Conservation (phyloP, 2,329 filamentous ascomycete genomes). For the Cryphonectria radicalis region DNA sequence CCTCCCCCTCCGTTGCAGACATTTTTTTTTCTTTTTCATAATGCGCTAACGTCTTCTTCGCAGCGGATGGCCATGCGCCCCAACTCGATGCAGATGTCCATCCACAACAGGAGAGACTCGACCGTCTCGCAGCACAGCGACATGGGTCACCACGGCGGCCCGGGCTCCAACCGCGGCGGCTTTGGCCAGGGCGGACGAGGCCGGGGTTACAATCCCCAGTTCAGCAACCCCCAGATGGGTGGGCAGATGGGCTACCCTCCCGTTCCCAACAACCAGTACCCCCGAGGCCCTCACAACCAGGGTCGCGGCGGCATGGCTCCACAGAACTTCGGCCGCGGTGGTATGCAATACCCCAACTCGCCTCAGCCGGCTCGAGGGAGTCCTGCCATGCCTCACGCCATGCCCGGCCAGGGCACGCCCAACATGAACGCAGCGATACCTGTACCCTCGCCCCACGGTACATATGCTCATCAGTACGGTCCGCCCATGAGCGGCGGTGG, state of each 20-base stretch:
- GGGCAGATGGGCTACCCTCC: slow-evolving; percentile 52
- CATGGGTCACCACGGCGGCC: slow-evolving; percentile 63
- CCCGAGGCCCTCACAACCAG: slow-evolving; percentile 40
- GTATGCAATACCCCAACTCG: slow-evolving; percentile 64
- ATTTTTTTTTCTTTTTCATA: background rate
- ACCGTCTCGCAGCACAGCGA: slow-evolving; percentile 81
- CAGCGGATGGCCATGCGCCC: slow-evolving; percentile 71
- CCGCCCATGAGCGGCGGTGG: slow-evolving; percentile 57
- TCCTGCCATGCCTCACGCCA: slow-evolving; percentile 67
- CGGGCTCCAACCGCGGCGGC: slow-evolving; percentile 62
- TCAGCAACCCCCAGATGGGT: slow-evolving; percentile 49
- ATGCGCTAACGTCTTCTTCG: slow-evolving; percentile 24
- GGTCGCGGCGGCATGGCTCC: slow-evolving; percentile 55
- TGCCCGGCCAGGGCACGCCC: slow-evolving; percentile 65
- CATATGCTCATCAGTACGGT: slow-evolving; percentile 60
- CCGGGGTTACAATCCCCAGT: slow-evolving; percentile 41
- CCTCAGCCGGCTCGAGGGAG: slow-evolving; percentile 67
- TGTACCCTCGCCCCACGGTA: slow-evolving; percentile 60
- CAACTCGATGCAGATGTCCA: slow-evolving; percentile 51
- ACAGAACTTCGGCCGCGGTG: slow-evolving; percentile 45
- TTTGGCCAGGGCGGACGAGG: slow-evolving; percentile 56
- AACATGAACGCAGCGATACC: slow-evolving; percentile 70
- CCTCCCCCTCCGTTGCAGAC: slow-evolving; percentile 29
- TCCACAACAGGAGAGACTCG: slow-evolving; percentile 84
- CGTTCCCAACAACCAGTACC: slow-evolving; percentile 38